Base-by-base conservation (phyloP, 2,329 filamentous ascomycete species). In the Ceratocystis cubensis region DNA sequence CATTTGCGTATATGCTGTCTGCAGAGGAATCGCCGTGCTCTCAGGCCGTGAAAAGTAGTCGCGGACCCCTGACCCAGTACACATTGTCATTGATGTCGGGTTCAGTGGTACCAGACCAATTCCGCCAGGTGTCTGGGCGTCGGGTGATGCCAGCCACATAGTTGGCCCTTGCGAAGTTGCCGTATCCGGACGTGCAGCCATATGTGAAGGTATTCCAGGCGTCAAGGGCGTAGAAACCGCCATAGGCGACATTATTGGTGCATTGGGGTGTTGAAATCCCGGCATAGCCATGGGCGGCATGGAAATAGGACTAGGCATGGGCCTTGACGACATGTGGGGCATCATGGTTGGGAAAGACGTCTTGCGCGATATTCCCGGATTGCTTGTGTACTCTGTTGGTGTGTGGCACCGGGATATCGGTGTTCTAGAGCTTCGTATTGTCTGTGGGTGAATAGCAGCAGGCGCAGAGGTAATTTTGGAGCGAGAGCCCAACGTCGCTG, bases 1-100 rank as follows among this genome's bases (percentile, higher is more conserved):
- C 56, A 59, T 59, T 20, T 59, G 56, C 30, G 28, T 8, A 59
- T 37, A 59, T 33, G 56, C 28, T 30, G 56, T 10, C 28, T 59
- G 56, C 1, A 59, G 30, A 37, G 56, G 56, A n/a, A 59, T 59
- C 5, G 17, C n/a, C 6, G 28, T 59, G 15, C 56, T 59, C 30
- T 59, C 56, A 4, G 56, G 28, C 13, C 56, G 25, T 30, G 56
- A 59, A 59, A 59, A 37, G 17, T 59, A 59, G 30, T 59, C 56
- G 15, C 56, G 56, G 17, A n/a, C 28, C 22, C 56, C 28, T 8
- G 56, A n/a, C 30, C 13, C 56, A n/a, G 28, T 59, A 37, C 56
- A 59, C n/a, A 59, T 59, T 2, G 56, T 59, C 56, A 59, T 59
- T n/a, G 56, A 59, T 37, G 56, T 59, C 6, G 56, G 15, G 30